Conservation (phyloP, 2,329 filamentous ascomycete species). For the Sclerotinia minor region DNA sequence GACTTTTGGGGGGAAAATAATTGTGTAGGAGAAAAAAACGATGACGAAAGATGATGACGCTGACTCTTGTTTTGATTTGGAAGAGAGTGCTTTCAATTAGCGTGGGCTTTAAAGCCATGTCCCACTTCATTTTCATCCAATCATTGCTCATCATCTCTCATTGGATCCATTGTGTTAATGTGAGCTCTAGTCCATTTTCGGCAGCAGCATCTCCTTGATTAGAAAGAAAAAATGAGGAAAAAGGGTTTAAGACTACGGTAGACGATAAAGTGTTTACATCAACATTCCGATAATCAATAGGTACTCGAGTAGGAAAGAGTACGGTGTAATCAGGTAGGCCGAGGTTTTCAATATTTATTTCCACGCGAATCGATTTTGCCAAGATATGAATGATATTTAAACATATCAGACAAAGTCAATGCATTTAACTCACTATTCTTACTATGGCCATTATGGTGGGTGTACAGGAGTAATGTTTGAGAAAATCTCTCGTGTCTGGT, state of each 20-base stretch:
- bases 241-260: not conserved
- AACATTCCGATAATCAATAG: not conserved
- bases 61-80: constrained; percentile 9
- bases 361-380: too few relatives aligned
- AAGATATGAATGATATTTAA: too few relatives aligned
- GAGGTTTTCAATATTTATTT: too few relatives aligned
- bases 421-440: too few relatives aligned
- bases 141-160: fast-evolving
- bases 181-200: not conserved
- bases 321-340: too few relatives aligned
- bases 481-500: too few relatives aligned
- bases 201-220: not conserved
- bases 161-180: not conserved
- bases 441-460: too few relatives aligned
- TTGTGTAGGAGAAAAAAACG: not conserved
- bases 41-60: constrained; percentile 19
- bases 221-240: not conserved
- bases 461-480: too few relatives aligned
- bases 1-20: not conserved
- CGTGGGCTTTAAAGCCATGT: not conserved
- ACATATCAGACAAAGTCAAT: not conserved
- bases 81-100: not conserved
- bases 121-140: not conserved
- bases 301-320: too few relatives aligned
- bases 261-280: not conserved